Conservation (phyloP, 2,329 filamentous ascomycete species). For the Calonectria hawksworthii region DNA sequence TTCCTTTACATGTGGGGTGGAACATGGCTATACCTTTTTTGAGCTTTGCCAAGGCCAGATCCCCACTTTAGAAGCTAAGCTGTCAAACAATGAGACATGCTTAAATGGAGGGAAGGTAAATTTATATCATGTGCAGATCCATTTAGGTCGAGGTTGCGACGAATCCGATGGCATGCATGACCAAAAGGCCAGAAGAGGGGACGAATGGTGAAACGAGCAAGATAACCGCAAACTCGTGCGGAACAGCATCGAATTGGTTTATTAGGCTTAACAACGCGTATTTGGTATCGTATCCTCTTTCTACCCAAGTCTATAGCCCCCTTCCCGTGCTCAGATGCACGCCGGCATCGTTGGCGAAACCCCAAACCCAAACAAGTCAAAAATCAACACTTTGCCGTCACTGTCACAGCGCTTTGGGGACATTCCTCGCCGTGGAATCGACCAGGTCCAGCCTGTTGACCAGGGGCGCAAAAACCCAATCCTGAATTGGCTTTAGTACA, state of each 20-base stretch:
- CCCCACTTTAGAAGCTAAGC: slow-evolving; percentile 9
- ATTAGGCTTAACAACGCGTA: background rate
- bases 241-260: background rate
- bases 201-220: background rate
- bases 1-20: background rate
- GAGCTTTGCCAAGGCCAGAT: background rate
- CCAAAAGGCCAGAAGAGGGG: background rate
- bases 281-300: slow-evolving; percentile 21
- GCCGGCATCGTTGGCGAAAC: slow-evolving; percentile 9
- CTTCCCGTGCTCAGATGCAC: slow-evolving; percentile 12
- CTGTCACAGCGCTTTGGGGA: slow-evolving; percentile 35
- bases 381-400: background rate
- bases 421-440: slow-evolving; percentile 27
- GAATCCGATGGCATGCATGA: background rate
- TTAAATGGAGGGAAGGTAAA: background rate
- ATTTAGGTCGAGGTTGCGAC: background rate
- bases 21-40: background rate
- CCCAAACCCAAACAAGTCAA: background rate
- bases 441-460: slow-evolving; percentile 42
- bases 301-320: slow-evolving; percentile 9
- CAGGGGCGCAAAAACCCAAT: slow-evolving; percentile 45
- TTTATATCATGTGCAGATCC: background rate
- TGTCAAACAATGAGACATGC: background rate
- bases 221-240: background rate
- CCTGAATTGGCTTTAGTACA: slow-evolving; percentile 46